Conservation (phyloP, 345 rosid species). For the Hibiscus syriacus region DNA sequence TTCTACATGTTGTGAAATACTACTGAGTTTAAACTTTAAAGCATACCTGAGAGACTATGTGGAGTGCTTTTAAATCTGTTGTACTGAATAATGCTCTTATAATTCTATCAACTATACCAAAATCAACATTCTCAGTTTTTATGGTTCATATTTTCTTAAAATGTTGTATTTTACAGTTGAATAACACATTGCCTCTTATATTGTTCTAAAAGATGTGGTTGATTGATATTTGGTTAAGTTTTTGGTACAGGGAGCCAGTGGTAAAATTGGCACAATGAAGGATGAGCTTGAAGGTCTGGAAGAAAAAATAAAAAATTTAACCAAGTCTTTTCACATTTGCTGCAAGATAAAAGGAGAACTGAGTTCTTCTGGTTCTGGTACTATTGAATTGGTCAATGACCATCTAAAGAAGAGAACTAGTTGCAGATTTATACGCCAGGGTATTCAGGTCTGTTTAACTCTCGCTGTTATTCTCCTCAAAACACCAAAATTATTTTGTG, state of each 20-base stretch:
- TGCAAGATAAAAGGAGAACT: constrained; percentile 44
- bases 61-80: neutral
- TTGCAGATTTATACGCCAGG: constrained; percentile 44
- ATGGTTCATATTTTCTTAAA: neutral
- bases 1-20: neutral
- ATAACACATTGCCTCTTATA: neutral
- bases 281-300: constrained; percentile 46
- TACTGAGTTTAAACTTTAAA: neutral
- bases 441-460: constrained; percentile 50
- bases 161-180: neutral
- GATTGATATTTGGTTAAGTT: neutral
- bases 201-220: neutral
- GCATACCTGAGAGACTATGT: neutral
- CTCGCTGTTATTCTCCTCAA: constrained; percentile 14
- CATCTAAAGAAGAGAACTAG: constrained; percentile 44
- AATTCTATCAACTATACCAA: neutral
- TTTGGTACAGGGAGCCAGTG: constrained; percentile 33
- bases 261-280: constrained; percentile 30
- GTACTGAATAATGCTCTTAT: neutral
- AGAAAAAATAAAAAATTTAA: constrained; percentile 39
- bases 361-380: constrained; percentile 28
- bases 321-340: constrained; percentile 27
- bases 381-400: constrained; percentile 35
- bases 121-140: neutral
- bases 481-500: constrained; percentile 4